phyloP scores from a whole-genome alignment of 2,329 filamentous ascomycete genomes.

The Hymenoscyphus linearis region DNA sequence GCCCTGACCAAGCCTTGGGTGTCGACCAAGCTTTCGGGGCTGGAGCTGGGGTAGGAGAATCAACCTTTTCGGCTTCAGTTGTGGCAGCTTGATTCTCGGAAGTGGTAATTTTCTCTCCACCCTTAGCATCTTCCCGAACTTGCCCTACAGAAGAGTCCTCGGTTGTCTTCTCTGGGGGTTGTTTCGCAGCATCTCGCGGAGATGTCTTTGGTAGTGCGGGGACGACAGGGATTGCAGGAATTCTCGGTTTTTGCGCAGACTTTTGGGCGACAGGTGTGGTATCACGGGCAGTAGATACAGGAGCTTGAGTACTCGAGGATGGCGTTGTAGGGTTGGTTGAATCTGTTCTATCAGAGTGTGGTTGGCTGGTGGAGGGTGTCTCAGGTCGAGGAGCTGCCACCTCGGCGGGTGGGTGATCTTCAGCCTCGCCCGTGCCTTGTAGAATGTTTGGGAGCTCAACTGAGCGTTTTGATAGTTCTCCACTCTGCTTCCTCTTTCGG shows the following conservation, averaged over 20 bases:
- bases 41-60: slow-evolving; percentile 36
- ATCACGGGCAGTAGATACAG: slow-evolving; percentile 19
- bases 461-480: slow-evolving; percentile 21
- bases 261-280: slow-evolving; percentile 24
- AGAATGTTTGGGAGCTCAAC: slow-evolving; percentile 22
- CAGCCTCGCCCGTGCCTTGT: slow-evolving; percentile 11
- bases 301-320: slow-evolving; percentile 39
- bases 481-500: slow-evolving; percentile 38
- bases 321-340: slow-evolving; percentile 50
- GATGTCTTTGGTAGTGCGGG: slow-evolving; percentile 37
- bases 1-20: slow-evolving; percentile 65
- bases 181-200: slow-evolving; percentile 31
- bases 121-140: slow-evolving; percentile 1
- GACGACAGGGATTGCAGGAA: slow-evolving; percentile 45
- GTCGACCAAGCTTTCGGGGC: slow-evolving; percentile 36
- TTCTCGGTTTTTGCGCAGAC: slow-evolving; percentile 31
- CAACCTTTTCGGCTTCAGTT: slow-evolving; percentile 30
- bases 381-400: slow-evolving; percentile 40
- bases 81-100: neutral
- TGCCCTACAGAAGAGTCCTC: slow-evolving; percentile 12
- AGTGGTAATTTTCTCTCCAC: slow-evolving; percentile 10
- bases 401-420: slow-evolving; percentile 30
- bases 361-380: slow-evolving; percentile 39
- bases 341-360: slow-evolving; percentile 33
- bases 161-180: slow-evolving; percentile 13